phyloP scores from a whole-genome alignment of 768 basidiomycete genomes.

The Pholiota conissans region DNA sequence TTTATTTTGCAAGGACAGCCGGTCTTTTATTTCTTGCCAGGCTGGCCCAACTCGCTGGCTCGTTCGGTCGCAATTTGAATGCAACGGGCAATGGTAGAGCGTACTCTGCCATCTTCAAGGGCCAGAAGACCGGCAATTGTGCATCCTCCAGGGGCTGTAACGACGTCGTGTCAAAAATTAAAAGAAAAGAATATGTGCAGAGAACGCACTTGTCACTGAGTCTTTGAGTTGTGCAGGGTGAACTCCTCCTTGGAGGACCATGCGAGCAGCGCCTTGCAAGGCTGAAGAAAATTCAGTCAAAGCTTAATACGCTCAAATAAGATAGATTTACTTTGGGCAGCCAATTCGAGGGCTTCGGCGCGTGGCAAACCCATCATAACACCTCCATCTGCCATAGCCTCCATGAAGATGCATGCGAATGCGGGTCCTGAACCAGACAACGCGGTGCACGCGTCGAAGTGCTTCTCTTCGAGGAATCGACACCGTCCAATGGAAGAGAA shows the following conservation, averaged over 20 bases:
- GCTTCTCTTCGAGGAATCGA: constrained; percentile 95
- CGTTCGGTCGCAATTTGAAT: constrained; percentile 94
- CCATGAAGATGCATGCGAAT: constrained; percentile 94
- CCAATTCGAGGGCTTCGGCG: constrained; percentile 90
- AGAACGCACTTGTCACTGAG: constrained; percentile 85
- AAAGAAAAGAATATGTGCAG: not conserved
- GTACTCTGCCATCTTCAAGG: constrained; percentile 90
- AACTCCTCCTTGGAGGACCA: constrained; percentile 84
- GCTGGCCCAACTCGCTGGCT: constrained; percentile 83
- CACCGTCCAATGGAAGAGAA: constrained; percentile 97
- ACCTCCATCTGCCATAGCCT: constrained; percentile 98
- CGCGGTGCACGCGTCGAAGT: constrained; percentile 98
- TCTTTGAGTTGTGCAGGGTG: constrained; percentile 98
- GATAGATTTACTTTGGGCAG: constrained; percentile 79
- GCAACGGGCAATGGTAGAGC: constrained; percentile 92
- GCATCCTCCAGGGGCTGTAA: constrained; percentile 90
- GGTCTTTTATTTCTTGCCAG: constrained; percentile 44
- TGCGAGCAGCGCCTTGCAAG: constrained; percentile 93
- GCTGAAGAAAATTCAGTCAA: constrained; percentile 46
- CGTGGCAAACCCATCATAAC: constrained; percentile 99
- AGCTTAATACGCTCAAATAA: not conserved
- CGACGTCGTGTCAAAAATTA: not conserved
- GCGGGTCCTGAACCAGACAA: constrained; percentile 96
- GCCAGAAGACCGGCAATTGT: constrained; percentile 97
- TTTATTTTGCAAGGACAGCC: not conserved